phyloP scores from a whole-genome alignment of 176 grass and related monocot genomes.

The Typha latifolia region DNA sequence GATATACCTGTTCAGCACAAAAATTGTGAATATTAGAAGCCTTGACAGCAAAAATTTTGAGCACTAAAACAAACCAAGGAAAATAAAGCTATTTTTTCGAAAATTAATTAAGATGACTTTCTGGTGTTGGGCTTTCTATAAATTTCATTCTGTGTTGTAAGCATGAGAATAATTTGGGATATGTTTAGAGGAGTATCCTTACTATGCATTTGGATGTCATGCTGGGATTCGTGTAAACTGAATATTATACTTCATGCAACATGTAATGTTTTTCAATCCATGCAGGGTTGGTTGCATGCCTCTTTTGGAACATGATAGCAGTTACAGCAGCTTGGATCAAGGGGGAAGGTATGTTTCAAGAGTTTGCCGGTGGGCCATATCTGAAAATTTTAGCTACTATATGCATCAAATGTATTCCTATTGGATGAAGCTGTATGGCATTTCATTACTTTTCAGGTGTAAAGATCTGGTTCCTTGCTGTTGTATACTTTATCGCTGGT shows the following conservation, averaged over 20 bases:
- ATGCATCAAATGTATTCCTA: background rate
- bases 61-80: background rate
- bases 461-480: constrained; percentile 86
- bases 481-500: constrained; percentile 95
- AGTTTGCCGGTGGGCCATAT: background rate
- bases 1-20: background rate
- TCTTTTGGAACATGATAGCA: constrained; percentile 85
- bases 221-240: background rate
- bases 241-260: background rate
- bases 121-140: background rate
- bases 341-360: constrained; percentile 49
- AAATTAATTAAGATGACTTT: background rate
- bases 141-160: background rate
- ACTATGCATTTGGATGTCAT: too few relatives aligned
- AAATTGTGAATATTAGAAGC: background rate
- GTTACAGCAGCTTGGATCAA: constrained; percentile 93
- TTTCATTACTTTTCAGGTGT: constrained; percentile 34
- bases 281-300: constrained; percentile 72
- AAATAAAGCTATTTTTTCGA: background rate
- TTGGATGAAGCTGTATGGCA: background rate
- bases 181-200: too few relatives aligned
- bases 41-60: background rate
- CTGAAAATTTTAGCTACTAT: background rate
- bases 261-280: background rate
- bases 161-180: background rate